phyloP scores from a whole-genome alignment of 2,329 filamentous ascomycete species.

The Calonectria leucothoes region DNA sequence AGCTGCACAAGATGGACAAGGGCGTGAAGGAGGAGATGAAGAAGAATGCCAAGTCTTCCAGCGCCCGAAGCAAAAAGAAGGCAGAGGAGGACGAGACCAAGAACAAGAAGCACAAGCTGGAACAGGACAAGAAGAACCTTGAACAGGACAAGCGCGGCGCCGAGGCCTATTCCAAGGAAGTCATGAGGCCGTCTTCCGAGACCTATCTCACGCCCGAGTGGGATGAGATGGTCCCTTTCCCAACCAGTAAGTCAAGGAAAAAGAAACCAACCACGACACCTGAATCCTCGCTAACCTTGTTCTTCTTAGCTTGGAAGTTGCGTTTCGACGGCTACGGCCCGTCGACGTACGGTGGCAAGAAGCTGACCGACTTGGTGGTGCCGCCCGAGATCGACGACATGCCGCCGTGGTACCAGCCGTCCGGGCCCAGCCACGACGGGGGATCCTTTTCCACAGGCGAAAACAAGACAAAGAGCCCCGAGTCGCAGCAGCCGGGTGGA shows the following conservation, averaged over 20 bases:
- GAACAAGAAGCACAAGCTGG: background rate
- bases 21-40: background rate
- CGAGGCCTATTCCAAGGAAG: conserved; percentile 4
- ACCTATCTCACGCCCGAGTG: conserved; percentile 35
- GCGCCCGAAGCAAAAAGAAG: conserved; percentile 2
- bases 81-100: background rate
- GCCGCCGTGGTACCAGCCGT: conserved; percentile 11
- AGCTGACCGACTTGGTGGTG: background rate
- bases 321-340: conserved; percentile 28
- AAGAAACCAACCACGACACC: too few relatives aligned
- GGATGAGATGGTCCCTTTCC: conserved; percentile 39
- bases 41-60: background rate
- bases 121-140: background rate
- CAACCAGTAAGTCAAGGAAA: conserved; percentile 11
- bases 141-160: conserved; percentile 9
- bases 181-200: conserved; percentile 11
- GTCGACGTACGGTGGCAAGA: conserved; percentile 9
- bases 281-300: background rate
- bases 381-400: background rate
- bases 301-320: conserved; percentile 16
- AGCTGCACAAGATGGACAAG: background rate
- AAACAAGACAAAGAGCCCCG: background rate
- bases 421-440: background rate
- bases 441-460: background rate
- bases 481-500: background rate